Evolutionary conservation across 768 basidiomycete species (phyloP).

Genomic region (Suillus occidentalis): DNA sequence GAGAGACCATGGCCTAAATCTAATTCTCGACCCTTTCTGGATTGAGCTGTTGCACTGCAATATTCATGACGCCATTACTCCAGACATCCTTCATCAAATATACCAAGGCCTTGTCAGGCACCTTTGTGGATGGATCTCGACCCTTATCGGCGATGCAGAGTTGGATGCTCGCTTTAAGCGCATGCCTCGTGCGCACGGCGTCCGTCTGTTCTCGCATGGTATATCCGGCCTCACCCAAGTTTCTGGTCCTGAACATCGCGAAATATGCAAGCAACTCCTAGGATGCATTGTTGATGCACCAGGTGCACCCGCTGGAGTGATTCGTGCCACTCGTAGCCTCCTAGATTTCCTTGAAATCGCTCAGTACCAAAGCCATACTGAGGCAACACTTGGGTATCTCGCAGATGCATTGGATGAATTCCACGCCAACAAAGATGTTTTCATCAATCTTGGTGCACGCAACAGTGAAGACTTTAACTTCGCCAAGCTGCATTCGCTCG

Average conservation of each 20-base stretch:
- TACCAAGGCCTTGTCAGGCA: conserved; percentile 38
- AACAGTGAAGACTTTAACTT: too few relatives aligned
- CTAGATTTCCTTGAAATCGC: too few relatives aligned
- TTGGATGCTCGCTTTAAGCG: not conserved
- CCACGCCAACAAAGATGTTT: too few relatives aligned
- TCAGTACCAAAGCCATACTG: too few relatives aligned
- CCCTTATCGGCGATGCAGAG: not conserved
- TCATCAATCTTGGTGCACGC: too few relatives aligned
- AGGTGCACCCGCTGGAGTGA: too few relatives aligned
- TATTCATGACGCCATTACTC: conserved; percentile 25
- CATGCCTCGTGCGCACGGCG: not conserved
- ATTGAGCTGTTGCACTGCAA: conserved; percentile 28
- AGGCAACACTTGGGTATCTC: too few relatives aligned
- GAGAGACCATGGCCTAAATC: not conserved
- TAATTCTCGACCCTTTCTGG: conserved; percentile 20
- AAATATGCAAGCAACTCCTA: not conserved
- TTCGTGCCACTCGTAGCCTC: too few relatives aligned
- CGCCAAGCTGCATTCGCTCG: too few relatives aligned
- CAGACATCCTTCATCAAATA: conserved; percentile 38
- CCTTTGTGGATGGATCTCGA: conserved; percentile 27
- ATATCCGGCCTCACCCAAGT: not conserved
- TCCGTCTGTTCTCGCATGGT: not conserved
- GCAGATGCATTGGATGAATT: too few relatives aligned
- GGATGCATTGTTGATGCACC: too few relatives aligned
- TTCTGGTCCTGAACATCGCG: not conserved